Base-by-base conservation (phyloP, 1,284 basidiomycete genomes). In the Anthracocystis walkeri region DNA sequence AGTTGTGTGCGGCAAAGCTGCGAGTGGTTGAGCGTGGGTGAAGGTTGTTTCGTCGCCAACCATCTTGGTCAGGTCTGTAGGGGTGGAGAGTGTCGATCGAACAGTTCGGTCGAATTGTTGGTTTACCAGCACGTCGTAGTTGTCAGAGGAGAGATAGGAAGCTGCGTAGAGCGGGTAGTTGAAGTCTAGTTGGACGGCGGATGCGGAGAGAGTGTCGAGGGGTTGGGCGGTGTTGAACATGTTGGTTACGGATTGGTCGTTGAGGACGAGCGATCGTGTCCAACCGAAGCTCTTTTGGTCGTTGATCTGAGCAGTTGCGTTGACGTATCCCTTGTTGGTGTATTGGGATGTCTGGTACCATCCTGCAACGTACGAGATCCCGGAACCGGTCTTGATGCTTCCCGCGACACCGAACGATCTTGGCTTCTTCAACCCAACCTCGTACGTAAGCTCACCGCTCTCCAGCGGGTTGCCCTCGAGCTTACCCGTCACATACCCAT, bases 121-220 rank as follows among this genome's bases (percentile, higher is more conserved):
- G 4, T 38, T 31, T 21, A 71, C 63, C 11, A 38, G 38, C 14
- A 51, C 63, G 38, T 61, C 54, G 23, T 62, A 65, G n/a, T 5
- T 23, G 14, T 49, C 54, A 10, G 49, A 11, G 11, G 58, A 31
- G 0, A 71, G 68, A 21, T 25, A 38, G 10, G 63, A 62, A 2
- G 57, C 45, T 14, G 27, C 63, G 55, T 58, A 58, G 31, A 71
- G 63, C 21, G 68, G 68, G 29, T 65, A 71, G 55, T 65, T 71
- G 51, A 50, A 71, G 44, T 71, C 55, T 11, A 57, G 31, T 31
- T 70, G 53, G 14, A 64, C 61, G 1, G 53, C 51, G 12, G 35
- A 38, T 11, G 35, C 14, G 10, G 35, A 38, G 35, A 38, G 35
- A 14, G 35, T 38, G 35, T 38, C 35, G 35, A 38, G 16, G 14